Percentiles rank a stretch among this genome's conserved stretches.
Conservation (phyloP, 306 rosid genomes). For the Dryas alaskensis region DNA sequence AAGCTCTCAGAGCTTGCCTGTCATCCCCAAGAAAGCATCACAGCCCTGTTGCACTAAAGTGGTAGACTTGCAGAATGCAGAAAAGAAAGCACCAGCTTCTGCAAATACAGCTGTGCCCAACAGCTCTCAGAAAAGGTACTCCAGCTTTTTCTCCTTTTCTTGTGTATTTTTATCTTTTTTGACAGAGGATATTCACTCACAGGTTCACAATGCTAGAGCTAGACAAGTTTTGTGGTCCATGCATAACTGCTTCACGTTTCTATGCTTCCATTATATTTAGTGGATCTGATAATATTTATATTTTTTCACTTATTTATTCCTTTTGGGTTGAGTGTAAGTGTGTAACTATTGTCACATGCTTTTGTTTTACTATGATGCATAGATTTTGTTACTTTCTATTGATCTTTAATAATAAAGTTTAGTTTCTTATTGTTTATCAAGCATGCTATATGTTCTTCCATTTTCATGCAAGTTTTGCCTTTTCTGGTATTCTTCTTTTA, state of each 20-base stretch:
- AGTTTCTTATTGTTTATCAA: conserved; percentile 10
- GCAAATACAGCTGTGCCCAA: conserved; percentile 57
- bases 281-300: conserved; percentile 30
- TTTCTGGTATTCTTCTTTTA: conserved; percentile 28
- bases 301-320: not conserved
- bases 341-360: not conserved
- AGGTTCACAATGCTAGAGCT: conserved; percentile 32
- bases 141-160: conserved; percentile 11
- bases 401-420: not conserved
- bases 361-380: not conserved
- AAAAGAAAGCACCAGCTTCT: conserved; percentile 48
- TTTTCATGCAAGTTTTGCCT: conserved; percentile 17
- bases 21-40: conserved; percentile 41
- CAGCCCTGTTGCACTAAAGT: conserved; percentile 45
- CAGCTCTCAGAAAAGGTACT: conserved; percentile 90
- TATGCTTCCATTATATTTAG: conserved; percentile 2
- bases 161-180: conserved; percentile 14
- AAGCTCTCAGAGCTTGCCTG: conserved; percentile 36
- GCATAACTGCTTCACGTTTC: conserved; percentile 27
- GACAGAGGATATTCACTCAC: conserved; percentile 66
- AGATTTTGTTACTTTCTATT: not conserved
- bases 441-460: conserved; percentile 17
- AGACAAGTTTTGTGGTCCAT: conserved; percentile 51
- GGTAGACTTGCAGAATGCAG: conserved; percentile 54
- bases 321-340: not conserved